phyloP scores from a whole-genome alignment of 1,139 yeast genomes.

The Candida tropicalis region DNA sequence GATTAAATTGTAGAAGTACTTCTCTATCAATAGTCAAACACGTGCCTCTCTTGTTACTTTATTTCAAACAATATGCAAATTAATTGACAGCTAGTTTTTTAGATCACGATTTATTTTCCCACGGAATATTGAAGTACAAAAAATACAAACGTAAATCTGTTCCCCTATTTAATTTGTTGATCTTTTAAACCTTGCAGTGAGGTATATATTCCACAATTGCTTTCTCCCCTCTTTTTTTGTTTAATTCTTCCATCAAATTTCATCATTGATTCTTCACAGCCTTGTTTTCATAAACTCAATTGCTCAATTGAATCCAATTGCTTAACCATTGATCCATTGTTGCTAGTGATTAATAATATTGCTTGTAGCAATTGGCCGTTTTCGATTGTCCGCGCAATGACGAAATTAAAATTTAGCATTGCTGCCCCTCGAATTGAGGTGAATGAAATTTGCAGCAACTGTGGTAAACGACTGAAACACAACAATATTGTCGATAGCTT shows the following conservation, averaged over 20 bases:
- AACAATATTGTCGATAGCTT: no score
- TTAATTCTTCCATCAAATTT: background rate
- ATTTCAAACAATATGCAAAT: no score
- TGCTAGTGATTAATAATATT: background rate
- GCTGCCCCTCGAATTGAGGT: background rate
- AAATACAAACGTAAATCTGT: background rate
- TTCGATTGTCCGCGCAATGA: background rate
- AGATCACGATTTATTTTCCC: no score
- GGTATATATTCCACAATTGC: background rate
- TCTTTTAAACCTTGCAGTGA: background rate
- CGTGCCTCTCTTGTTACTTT: no score
- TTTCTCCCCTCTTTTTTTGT: background rate
- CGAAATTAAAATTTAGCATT: background rate
- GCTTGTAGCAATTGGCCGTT: background rate
- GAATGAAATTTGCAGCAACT: conserved; percentile 3
- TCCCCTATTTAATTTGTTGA: background rate
- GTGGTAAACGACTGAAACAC: background rate
- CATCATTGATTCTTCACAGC: background rate
- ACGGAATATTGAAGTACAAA: no score
- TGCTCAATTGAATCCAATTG: background rate
- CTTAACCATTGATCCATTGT: background rate
- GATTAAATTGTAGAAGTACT: no score
- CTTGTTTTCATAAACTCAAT: background rate
- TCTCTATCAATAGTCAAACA: no score
- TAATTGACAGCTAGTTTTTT: no score